A percentile compares a stretch with the other conserved stretches of the same genome.
phyloP scores from a whole-genome alignment of 495 filamentous ascomycete genomes.

The Annulohypoxylon bovei region DNA sequence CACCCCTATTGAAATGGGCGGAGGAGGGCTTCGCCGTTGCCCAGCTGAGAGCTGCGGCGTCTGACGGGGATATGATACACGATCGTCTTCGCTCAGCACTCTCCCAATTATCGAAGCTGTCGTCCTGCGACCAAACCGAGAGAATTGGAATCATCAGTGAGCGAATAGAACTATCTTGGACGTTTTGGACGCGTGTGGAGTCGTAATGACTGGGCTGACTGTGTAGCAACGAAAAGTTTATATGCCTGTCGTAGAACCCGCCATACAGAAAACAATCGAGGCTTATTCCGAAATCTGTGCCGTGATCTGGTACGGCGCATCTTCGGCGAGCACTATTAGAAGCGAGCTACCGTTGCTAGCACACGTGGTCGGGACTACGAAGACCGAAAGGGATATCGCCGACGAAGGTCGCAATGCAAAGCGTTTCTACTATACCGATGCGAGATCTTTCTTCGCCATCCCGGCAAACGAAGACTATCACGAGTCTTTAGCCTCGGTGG shows the following conservation, averaged over 20 bases:
- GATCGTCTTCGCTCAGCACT: conserved; percentile 34
- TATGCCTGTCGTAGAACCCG: not conserved
- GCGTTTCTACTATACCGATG: conserved; percentile 48
- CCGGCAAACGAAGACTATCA: conserved; percentile 55
- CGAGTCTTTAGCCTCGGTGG: conserved; percentile 50
- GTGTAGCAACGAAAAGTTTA: conserved; percentile 19
- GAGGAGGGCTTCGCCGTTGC: conserved; percentile 67
- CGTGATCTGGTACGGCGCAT: conserved; percentile 45
- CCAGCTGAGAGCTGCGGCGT: conserved; percentile 43
- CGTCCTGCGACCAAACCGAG: conserved; percentile 42
- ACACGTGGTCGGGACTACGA: conserved; percentile 24
- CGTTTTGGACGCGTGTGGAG: not conserved
- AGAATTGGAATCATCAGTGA: conserved; percentile 51
- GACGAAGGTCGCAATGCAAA: not conserved
- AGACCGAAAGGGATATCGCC: not conserved
- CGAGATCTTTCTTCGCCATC: conserved; percentile 49
- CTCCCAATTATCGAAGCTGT: conserved; percentile 37
- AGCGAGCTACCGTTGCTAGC: conserved; percentile 30
- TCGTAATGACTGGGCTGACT: conserved; percentile 1
- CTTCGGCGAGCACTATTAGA: not conserved
- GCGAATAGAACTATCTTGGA: conserved; percentile 24
- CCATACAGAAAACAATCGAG: conserved; percentile 22
- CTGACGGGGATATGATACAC: conserved; percentile 7
- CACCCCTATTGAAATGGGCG: conserved; percentile 66
- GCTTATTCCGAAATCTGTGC: conserved; percentile 44